These are phyloP conservation scores for Isochrysis galbana DNA, from an alignment of 78 protist genomes.

Conservation along the genomic window DNA sequence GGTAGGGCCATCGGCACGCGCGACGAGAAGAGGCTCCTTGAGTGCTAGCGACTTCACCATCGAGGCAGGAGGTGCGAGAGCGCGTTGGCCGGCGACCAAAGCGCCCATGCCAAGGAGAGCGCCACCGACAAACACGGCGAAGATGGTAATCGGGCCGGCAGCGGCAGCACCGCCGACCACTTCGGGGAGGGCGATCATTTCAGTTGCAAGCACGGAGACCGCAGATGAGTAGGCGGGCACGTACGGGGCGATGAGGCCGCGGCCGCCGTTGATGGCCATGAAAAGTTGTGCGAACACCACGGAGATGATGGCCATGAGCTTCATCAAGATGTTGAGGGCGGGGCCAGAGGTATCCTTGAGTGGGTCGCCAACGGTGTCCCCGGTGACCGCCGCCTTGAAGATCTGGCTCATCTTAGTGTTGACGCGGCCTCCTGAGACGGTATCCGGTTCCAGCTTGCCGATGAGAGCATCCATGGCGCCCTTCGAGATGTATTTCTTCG, in stretches of 20 bases:
- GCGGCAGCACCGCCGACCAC: not conserved
- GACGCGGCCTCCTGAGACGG: not conserved
- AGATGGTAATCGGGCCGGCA: not conserved
- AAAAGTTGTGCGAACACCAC: constrained; percentile 53
- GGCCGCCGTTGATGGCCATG: constrained; percentile 37
- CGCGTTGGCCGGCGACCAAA: not conserved
- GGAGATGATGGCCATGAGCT: constrained; percentile 72
- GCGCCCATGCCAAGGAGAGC: not conserved
- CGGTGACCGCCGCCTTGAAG: constrained; percentile 70
- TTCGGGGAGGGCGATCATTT: not conserved
- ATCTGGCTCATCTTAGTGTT: constrained; percentile 54
- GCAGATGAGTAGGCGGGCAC: not conserved
- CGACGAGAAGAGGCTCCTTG: not conserved
- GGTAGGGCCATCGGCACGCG: not conserved
- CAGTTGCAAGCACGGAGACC: not conserved
- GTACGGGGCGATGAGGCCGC: constrained; percentile 8
- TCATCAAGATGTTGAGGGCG: constrained; percentile 71
- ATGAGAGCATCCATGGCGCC: not conserved
- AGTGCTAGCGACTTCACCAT: not conserved
- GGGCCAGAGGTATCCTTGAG: constrained; percentile 82
- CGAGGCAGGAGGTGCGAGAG: not conserved
- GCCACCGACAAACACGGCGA: not conserved
- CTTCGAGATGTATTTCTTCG: constrained; percentile 72
- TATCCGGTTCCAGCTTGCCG: not conserved
- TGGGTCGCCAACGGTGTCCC: constrained; percentile 85